Evolutionary conservation across 495 filamentous ascomycete species (phyloP).

Genomic region (Saxophila tyrrhenica): DNA sequence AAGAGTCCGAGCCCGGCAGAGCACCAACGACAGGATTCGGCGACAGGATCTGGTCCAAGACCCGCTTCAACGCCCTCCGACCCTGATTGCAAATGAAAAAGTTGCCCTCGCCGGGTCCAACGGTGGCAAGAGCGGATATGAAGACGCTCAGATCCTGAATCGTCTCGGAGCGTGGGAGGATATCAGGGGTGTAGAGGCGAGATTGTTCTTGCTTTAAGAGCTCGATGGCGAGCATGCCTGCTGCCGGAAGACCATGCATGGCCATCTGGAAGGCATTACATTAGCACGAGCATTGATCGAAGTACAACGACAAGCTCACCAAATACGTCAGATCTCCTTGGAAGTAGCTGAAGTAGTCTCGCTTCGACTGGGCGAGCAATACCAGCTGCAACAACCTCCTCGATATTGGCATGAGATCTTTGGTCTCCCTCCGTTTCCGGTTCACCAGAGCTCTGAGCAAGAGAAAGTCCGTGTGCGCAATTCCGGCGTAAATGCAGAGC

Average conservation of each 20-base stretch:
- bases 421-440: conserved; percentile 38
- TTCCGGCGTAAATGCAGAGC: conserved; percentile 14
- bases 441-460: conserved; percentile 46
- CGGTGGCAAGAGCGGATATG: conserved; percentile 45
- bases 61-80: conserved; percentile 33
- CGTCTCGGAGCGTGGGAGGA: conserved; percentile 46
- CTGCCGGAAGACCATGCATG: conserved; percentile 41
- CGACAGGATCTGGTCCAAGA: conserved; percentile 37
- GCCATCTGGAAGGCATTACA: conserved; percentile 10
- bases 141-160: conserved; percentile 56
- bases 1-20: not conserved
- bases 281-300: not conserved
- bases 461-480: conserved; percentile 46
- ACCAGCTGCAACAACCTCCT: conserved; percentile 40
- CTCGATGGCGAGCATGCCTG: conserved; percentile 51
- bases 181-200: conserved; percentile 25
- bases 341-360: conserved; percentile 39
- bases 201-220: conserved; percentile 46
- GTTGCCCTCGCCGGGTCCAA: conserved; percentile 44
- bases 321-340: conserved; percentile 46
- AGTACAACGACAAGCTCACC: conserved; percentile 30
- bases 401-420: conserved; percentile 42
- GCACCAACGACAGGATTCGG: not conserved
- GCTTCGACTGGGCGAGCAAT: conserved; percentile 36
- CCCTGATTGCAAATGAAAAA: conserved; percentile 40